Evolutionary conservation across 2,329 filamentous ascomycete genomes (phyloP), one percentile per base, ranked within the genome.

Genomic region (Colletotrichum sp.): DNA sequence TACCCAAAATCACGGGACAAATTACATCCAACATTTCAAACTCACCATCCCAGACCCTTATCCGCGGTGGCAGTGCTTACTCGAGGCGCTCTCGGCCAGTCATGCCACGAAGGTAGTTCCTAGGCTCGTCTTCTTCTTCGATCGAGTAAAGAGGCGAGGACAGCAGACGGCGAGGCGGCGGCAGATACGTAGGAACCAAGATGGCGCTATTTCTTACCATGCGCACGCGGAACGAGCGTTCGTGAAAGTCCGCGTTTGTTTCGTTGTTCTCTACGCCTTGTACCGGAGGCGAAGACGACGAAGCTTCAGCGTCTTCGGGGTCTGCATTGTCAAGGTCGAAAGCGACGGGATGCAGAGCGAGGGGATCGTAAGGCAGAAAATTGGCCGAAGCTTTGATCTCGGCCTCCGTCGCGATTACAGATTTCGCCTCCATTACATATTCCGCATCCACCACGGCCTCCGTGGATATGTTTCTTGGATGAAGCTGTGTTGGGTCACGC

Each of bases 51-150:
- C 39, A 49, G 1, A 49, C 9, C 39, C 39, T 49, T 12, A n/a
- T 3, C 9, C 3, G 19, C 0, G 6, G 0, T 49, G 19, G 39
- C 5, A 49, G 3, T 0, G 5, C 39, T 49, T 22, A 22, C 0
- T 13, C 44, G 8, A 52, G 44, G 6, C 44, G 44, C n/a, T 52
- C 44, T 52, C 11, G 44, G 1, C 44, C 44, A 22, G 12, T 1
- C 44, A 22, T 52, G n/a, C 44, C 44, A 52, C n/a, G 44, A 22
- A 52, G 44, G 4, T 52, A 52, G n/a, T 52, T 13, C 12, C 44
- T 52, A 22, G n/a, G n/a, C 44, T 52, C 44, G 44, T 52, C 44
- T 6, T 22, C n/a, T 52, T 52, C 44, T 1, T 52, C 44, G 2
- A 52, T 52, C 44, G 44, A 25, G 6, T 8, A 52, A 8, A 52